These are phyloP conservation scores for Endothia cerciana DNA, from an alignment of 2,329 filamentous ascomycete genomes.

Conservation along the genomic window DNA sequence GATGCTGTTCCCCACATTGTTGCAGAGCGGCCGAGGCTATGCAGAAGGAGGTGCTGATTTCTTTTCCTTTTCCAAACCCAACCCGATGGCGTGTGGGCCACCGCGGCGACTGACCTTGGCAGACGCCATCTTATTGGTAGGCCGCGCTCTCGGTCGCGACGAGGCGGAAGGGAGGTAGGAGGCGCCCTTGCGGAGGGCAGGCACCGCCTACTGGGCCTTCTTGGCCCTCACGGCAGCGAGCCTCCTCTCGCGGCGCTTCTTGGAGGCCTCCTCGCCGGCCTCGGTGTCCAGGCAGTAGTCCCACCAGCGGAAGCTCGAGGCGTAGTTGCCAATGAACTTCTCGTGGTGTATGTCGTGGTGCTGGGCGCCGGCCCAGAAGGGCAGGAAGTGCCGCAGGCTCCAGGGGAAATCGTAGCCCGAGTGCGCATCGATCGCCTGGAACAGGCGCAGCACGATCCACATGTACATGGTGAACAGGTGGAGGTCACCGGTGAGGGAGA, in stretches of 20 bases:
- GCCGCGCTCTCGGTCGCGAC: too few species aligned
- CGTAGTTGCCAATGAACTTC: slow-evolving; percentile 97
- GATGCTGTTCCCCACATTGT: neutral
- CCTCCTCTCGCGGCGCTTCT: slow-evolving; percentile 81
- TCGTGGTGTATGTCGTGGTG: slow-evolving; percentile 98
- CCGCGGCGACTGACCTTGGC: neutral
- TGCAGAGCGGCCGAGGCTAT: neutral
- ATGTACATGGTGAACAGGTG: slow-evolving; percentile 98
- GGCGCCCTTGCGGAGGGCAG: neutral
- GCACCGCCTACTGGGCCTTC: slow-evolving; percentile 64
- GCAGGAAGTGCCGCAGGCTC: slow-evolving; percentile 92
- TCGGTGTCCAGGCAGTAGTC: slow-evolving; percentile 94
- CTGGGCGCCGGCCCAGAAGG: slow-evolving; percentile 96
- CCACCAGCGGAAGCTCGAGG: slow-evolving; percentile 99
- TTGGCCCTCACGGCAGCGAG: slow-evolving; percentile 65
- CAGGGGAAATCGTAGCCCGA: slow-evolving; percentile 98
- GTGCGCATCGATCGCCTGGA: slow-evolving; percentile 98
- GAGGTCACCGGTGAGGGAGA: slow-evolving; percentile 79
- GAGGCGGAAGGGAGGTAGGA: neutral
- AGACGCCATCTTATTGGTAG: neutral
- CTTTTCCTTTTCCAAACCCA: neutral
- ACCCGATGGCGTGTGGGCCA: neutral
- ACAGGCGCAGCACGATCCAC: slow-evolving; percentile 91
- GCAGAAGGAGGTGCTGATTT: neutral
- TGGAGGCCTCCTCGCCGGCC: slow-evolving; percentile 83